Base-by-base conservation (phyloP, 2,329 filamentous ascomycete species). In the Hypoxylon rubiginosum region DNA sequence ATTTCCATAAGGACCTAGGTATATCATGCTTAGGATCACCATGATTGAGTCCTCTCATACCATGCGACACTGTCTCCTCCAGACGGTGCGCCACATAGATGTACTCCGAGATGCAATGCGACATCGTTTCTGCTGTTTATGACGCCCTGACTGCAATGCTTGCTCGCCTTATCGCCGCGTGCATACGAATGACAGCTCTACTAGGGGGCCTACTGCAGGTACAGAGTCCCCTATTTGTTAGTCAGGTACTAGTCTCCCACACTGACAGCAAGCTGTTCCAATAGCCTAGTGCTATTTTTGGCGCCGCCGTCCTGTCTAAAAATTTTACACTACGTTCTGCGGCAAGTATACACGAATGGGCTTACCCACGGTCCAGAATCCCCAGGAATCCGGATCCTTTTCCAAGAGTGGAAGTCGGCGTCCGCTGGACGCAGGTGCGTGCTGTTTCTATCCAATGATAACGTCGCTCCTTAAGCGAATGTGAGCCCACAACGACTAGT, bases 331-430 rank as follows among this genome's bases (percentile, higher is more conserved):
- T 32, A 46, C 28, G 2, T 21, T 13, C 36, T 51, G 39, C 49
- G n/a, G 24, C 41, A 17, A 34, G 11, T 52, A 60, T 53, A 43
- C 41, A 54, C 19, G 48, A 39, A 45, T 24, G 61, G 32, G 15
- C 55, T 48, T 13, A 60, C 41, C 9, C 26, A 45, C 21, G 55
- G 41, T 51, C 62, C 41, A 61, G 52, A 61, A 61, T 58, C 32
- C 30, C 52, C 43, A 28, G 41, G 36, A 43, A 24, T 21, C 51
- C 53, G 63, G 60, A 24, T n/a, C 34, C 41, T 56, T 49, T 55
- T 24, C 58, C 62, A 15, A 66, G 63, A 68, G 30, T 52, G 56
- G 66, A 64, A 69, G 41, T 64, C 59, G 17, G 36, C 36, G 45
- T 64, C 60, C 53, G 66, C 32, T 48, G 45, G 26, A 58, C 28